Percentiles rank a stretch among this genome's conserved stretches.
These are phyloP conservation scores for Kazachstania viticola DNA, from an alignment of 805 yeast genomes.

Conservation along the genomic window DNA sequence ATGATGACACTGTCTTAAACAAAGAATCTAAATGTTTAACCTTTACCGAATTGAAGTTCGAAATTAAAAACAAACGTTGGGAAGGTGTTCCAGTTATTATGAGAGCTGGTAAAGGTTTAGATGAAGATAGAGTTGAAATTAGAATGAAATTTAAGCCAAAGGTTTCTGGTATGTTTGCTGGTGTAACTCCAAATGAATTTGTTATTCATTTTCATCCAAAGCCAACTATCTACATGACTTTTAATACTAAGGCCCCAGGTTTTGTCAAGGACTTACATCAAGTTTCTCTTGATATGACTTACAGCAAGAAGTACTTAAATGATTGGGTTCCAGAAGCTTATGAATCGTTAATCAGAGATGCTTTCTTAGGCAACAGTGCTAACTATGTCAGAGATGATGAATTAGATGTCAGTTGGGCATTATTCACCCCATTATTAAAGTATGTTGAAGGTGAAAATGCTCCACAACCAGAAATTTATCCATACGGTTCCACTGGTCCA, in stretches of 20 bases:
- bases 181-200: constrained; percentile 79
- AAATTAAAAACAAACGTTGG: constrained; percentile 90
- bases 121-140: constrained; percentile 87
- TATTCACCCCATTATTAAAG: constrained; percentile 86
- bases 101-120: constrained; percentile 95
- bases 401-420: constrained; percentile 81
- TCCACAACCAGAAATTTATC: constrained; percentile 54
- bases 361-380: constrained; percentile 82
- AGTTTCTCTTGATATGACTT: constrained; percentile 83
- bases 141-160: constrained; percentile 84
- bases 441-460: constrained; percentile 59
- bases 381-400: constrained; percentile 97
- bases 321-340: constrained; percentile 96
- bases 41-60: constrained; percentile 70
- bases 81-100: constrained; percentile 92
- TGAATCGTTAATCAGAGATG: constrained; percentile 87
- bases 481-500: constrained; percentile 94
- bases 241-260: constrained; percentile 90
- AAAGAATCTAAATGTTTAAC: constrained; percentile 78
- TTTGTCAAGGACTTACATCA: constrained; percentile 69
- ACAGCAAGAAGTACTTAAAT: constrained; percentile 65
- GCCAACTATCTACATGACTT: constrained; percentile 85
- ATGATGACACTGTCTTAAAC: constrained; percentile 73
- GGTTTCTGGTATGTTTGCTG: constrained; percentile 66
- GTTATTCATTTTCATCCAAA: constrained; percentile 90